Percentiles rank a stretch among this genome's conserved stretches.
phyloP scores from a whole-genome alignment of 2,329 filamentous ascomycete genomes.

The Botrytis deweyae region DNA sequence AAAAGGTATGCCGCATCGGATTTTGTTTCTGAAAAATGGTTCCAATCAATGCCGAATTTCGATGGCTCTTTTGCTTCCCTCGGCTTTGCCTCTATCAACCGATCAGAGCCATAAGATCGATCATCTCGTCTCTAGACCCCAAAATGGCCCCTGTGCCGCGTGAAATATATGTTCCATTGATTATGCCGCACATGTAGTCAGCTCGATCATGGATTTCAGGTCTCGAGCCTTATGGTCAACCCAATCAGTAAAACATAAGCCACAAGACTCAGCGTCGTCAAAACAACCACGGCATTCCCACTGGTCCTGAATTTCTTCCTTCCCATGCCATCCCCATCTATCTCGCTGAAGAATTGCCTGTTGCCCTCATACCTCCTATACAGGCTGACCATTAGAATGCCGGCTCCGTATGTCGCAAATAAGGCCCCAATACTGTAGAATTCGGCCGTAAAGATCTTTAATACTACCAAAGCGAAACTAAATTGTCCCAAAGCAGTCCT shows the following conservation, averaged over 20 bases:
- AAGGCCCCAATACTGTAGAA: slow-evolving; percentile 97
- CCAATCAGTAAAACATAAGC: slow-evolving; percentile 59
- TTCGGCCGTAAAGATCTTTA: slow-evolving; percentile 94
- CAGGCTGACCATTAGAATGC: slow-evolving; percentile 77
- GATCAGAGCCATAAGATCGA: neutral
- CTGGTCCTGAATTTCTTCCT: slow-evolving; percentile 62
- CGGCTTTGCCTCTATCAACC: neutral
- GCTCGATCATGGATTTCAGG: slow-evolving; percentile 24
- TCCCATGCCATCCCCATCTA: slow-evolving; percentile 43
- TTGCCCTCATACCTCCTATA: slow-evolving; percentile 91
- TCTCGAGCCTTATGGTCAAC: slow-evolving; percentile 48
- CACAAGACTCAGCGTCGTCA: slow-evolving; percentile 56
- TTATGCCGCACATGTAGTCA: slow-evolving; percentile 8
- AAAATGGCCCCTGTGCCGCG: neutral
- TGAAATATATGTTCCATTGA: slow-evolving; percentile 7
- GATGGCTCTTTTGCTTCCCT: neutral
- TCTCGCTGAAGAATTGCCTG: slow-evolving; percentile 78
- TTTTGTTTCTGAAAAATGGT: neutral
- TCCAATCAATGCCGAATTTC: neutral
- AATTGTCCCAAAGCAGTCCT: slow-evolving; percentile 93
- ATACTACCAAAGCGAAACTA: slow-evolving; percentile 88
- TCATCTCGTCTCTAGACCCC: neutral
- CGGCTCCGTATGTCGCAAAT: slow-evolving; percentile 87
- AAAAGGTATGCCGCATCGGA: neutral
- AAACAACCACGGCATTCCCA: slow-evolving; percentile 59